These are phyloP conservation scores for Urtica urens DNA, from an alignment of 306 rosid species.

Conservation along the genomic window DNA sequence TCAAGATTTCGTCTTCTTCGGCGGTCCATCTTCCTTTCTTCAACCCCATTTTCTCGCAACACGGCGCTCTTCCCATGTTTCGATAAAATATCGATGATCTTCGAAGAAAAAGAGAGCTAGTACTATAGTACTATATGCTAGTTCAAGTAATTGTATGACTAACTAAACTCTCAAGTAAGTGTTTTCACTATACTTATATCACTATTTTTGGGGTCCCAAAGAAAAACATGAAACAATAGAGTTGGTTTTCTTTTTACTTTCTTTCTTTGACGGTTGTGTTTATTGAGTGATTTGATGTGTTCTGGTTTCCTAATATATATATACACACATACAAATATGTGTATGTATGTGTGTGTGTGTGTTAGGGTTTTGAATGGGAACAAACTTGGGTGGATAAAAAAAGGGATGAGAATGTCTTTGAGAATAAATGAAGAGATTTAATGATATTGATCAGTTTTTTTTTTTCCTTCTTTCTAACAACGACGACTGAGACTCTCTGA, in stretches of 20 bases:
- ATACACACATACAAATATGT: background rate
- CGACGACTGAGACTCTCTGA: background rate
- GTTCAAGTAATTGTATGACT: too few relatives aligned
- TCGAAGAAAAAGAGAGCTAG: too few relatives aligned
- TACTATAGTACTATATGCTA: too few relatives aligned
- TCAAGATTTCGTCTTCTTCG: slow-evolving; percentile 63
- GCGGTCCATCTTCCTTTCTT: slow-evolving; percentile 86
- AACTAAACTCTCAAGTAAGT: too few relatives aligned
- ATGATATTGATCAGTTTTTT: slow-evolving; percentile 2
- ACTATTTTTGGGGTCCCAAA: too few relatives aligned
- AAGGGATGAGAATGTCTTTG: background rate
- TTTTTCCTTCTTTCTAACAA: background rate
- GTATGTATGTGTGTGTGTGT: background rate
- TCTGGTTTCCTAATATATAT: background rate
- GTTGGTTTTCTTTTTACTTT: too few relatives aligned
- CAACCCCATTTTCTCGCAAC: slow-evolving; percentile 72
- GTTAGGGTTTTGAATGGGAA: background rate
- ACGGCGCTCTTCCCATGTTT: slow-evolving; percentile 87
- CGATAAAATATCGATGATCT: too few relatives aligned
- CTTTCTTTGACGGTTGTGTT: background rate
- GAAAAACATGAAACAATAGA: too few relatives aligned
- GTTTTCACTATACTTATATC: too few relatives aligned
- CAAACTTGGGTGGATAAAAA: background rate
- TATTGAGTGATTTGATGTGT: background rate
- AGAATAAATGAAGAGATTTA: background rate